Percentiles rank a stretch among this genome's conserved stretches.
Evolutionary conservation across 805 yeast species (phyloP).

Genomic region (Metschnikowia sp.): DNA sequence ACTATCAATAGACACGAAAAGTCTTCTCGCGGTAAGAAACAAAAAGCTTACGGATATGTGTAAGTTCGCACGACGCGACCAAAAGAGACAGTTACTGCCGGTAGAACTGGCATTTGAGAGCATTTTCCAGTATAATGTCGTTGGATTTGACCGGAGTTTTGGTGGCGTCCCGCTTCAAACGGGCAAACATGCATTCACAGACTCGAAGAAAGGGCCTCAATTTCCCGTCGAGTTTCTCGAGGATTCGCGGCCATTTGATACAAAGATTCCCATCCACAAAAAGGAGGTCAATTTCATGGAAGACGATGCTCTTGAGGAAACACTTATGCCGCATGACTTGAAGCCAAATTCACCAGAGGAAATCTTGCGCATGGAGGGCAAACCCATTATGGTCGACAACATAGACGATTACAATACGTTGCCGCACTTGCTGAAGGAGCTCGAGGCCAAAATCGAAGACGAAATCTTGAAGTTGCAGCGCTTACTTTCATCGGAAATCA

Average conservation of each 20-base stretch:
- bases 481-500: conserved; percentile 18
- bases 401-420: conserved; percentile 27
- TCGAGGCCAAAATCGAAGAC: conserved; percentile 21
- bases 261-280: conserved; percentile 30
- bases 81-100: conserved; percentile 26
- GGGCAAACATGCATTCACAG: conserved; percentile 23
- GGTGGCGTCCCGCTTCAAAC: conserved; percentile 36
- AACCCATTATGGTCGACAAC: conserved; percentile 25
- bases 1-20: conserved; percentile 30
- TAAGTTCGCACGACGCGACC: conserved; percentile 34
- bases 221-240: conserved; percentile 40
- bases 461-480: conserved; percentile 31
- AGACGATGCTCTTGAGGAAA: conserved; percentile 17
- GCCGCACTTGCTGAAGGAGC: conserved; percentile 15
- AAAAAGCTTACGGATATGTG: conserved; percentile 33
- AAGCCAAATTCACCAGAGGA: conserved; percentile 14
- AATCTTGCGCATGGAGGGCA: conserved; percentile 14
- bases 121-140: conserved; percentile 35
- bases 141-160: conserved; percentile 39
- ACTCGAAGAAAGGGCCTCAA: conserved; percentile 8
- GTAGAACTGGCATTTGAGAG: conserved; percentile 30
- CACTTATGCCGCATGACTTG: conserved; percentile 16
- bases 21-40: conserved; percentile 30
- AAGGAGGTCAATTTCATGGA: conserved; percentile 36
- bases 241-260: conserved; percentile 31